Conservation (phyloP, 306 rosid genomes). For the Glycine soja region DNA sequence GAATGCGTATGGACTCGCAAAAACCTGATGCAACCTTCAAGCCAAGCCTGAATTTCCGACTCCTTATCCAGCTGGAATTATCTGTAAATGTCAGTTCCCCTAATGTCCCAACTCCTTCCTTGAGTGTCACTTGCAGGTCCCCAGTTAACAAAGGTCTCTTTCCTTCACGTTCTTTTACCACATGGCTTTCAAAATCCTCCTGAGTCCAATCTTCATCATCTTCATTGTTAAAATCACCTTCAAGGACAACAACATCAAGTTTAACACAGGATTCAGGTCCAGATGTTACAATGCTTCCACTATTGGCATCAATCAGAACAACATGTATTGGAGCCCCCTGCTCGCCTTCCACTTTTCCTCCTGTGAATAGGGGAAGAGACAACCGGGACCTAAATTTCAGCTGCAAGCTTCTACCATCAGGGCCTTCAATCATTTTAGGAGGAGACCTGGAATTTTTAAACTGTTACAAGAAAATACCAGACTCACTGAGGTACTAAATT, state of each 20-base stretch:
- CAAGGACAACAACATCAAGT: slow-evolving; percentile 94
- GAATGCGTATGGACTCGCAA: slow-evolving; percentile 79
- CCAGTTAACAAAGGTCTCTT: slow-evolving; percentile 96
- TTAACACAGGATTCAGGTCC: slow-evolving; percentile 83
- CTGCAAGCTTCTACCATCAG: slow-evolving; percentile 86
- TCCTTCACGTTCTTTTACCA: slow-evolving; percentile 98
- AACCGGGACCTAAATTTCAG: slow-evolving; percentile 83
- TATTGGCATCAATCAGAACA: slow-evolving; percentile 76
- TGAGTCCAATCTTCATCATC: slow-evolving; percentile 93
- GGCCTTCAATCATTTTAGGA: slow-evolving; percentile 96
- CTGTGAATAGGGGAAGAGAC: slow-evolving; percentile 96
- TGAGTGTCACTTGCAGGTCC: slow-evolving; percentile 87
- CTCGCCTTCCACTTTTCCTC: slow-evolving; percentile 99
- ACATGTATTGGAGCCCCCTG: slow-evolving; percentile 97
- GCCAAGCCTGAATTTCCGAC: slow-evolving; percentile 98
- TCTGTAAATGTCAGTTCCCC: slow-evolving; percentile 97
- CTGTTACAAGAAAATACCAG: slow-evolving; percentile 44
- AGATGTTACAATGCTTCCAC: slow-evolving; percentile 64
- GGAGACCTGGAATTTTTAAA: slow-evolving; percentile 78
- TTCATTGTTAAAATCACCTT: slow-evolving; percentile 96
- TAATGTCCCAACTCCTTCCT: slow-evolving; percentile 96
- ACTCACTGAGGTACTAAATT: slow-evolving; percentile 29
- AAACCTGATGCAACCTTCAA: slow-evolving; percentile 80
- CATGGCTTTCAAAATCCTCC: slow-evolving; percentile 94
- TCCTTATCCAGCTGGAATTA: slow-evolving; percentile 99